A percentile compares a stretch with the other conserved stretches of the same genome.
phyloP scores from a whole-genome alignment of 805 yeast genomes.

The Nakazawaea anatomiae region DNA sequence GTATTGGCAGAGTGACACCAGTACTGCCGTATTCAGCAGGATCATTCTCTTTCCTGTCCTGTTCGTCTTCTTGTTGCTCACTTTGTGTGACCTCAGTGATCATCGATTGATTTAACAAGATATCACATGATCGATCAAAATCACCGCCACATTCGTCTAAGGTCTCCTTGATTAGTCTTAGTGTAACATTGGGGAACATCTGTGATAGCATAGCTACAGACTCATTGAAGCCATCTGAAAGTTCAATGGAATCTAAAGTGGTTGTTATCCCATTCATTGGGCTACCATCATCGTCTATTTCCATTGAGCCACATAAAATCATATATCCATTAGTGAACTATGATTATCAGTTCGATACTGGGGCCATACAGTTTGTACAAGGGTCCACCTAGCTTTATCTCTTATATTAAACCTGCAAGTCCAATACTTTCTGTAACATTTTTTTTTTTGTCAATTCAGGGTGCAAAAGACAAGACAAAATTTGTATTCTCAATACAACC shows the following conservation, averaged over 20 bases:
- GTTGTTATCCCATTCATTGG: not conserved
- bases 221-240: not conserved
- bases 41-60: not conserved
- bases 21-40: no score
- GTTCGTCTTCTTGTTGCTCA: not conserved
- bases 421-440: no score
- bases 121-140: conserved; percentile 7
- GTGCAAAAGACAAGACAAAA: no score
- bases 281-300: not conserved
- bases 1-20: no score
- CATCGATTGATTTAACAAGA: not conserved
- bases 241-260: not conserved
- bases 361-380: no score
- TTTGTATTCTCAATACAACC: no score
- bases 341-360: no score
- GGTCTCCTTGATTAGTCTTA: not conserved
- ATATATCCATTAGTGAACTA: no score
- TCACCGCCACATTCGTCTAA: not conserved
- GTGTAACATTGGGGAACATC: conserved; percentile 7
- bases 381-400: no score
- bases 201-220: conserved; percentile 1
- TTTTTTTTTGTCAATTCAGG: no score
- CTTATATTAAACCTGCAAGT: no score
- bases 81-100: not conserved
- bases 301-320: no score